Conservation (phyloP, 352 stramenopile species). For the Phytophthora cactorum region DNA sequence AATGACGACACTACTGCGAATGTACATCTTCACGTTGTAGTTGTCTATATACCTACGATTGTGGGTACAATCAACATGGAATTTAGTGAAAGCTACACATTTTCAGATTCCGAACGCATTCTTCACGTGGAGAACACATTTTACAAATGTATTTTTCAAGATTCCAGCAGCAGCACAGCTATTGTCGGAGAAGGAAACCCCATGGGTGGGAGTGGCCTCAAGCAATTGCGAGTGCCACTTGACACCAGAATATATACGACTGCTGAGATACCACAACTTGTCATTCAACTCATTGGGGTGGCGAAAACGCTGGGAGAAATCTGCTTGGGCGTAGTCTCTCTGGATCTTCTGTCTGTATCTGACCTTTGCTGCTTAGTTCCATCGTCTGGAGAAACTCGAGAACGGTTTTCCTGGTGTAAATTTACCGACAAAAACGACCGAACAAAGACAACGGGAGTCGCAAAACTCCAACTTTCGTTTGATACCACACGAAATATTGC, state of each 20-base stretch:
- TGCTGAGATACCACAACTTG: conserved; percentile 14
- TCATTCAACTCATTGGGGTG: conserved; percentile 32
- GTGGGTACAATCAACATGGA: conserved; percentile 21
- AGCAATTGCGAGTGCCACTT: conserved; percentile 19
- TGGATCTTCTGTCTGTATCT: conserved; percentile 24
- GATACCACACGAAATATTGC: background rate
- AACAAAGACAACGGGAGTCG: conserved; percentile 19
- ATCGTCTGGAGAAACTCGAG: background rate
- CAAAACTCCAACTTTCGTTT: conserved; percentile 30
- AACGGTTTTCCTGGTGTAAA: conserved; percentile 26
- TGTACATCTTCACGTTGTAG: conserved; percentile 27
- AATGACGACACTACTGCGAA: background rate
- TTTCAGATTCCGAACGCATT: conserved; percentile 12
- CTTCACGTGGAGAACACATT: conserved; percentile 29
- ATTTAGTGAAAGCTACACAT: conserved; percentile 24
- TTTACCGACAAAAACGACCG: conserved; percentile 30
- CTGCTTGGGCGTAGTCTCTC: conserved; percentile 29
- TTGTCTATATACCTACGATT: conserved; percentile 30
- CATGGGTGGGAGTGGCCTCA: background rate
- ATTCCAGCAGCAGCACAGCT: conserved; percentile 9
- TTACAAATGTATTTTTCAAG: conserved; percentile 30
- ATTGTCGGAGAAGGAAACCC: background rate
- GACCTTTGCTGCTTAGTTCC: conserved; percentile 12
- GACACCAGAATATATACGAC: conserved; percentile 9
- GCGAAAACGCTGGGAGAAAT: conserved; percentile 34